Evolutionary conservation across 345 rosid species (phyloP).

Genomic region (Clausena lansium): DNA sequence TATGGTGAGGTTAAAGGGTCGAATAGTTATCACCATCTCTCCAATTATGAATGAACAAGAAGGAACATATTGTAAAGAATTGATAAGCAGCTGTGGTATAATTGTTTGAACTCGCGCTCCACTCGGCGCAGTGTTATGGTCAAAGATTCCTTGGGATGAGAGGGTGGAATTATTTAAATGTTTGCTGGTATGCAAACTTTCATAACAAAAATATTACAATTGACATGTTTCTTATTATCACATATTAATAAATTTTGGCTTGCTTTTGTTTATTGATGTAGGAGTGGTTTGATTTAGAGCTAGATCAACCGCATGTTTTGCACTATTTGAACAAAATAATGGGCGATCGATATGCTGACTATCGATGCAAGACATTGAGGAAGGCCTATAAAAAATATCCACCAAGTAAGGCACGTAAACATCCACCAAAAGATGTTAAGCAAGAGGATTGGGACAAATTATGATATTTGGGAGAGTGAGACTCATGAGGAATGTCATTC

Average conservation of each 20-base stretch:
- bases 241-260: rapidly evolving
- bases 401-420: background rate
- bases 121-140: background rate
- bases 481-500: background rate
- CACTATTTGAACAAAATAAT: background rate
- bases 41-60: background rate
- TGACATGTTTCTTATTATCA: too few species aligned
- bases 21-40: background rate
- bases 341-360: background rate
- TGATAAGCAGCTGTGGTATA: background rate
- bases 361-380: background rate
- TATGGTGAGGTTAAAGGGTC: too few species aligned
- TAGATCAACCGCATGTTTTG: background rate
- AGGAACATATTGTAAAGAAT: background rate
- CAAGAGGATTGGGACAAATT: too few species aligned
- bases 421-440: background rate
- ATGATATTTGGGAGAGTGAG: background rate
- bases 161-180: too few species aligned
- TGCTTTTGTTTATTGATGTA: background rate
- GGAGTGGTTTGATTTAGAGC: background rate
- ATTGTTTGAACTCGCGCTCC: background rate
- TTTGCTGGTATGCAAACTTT: too few species aligned
- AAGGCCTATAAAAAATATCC: background rate
- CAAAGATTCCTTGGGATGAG: too few species aligned
- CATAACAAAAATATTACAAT: too few species aligned